phyloP scores from a whole-genome alignment of 2,329 filamentous ascomycete species.

The Fusarium globosum region DNA sequence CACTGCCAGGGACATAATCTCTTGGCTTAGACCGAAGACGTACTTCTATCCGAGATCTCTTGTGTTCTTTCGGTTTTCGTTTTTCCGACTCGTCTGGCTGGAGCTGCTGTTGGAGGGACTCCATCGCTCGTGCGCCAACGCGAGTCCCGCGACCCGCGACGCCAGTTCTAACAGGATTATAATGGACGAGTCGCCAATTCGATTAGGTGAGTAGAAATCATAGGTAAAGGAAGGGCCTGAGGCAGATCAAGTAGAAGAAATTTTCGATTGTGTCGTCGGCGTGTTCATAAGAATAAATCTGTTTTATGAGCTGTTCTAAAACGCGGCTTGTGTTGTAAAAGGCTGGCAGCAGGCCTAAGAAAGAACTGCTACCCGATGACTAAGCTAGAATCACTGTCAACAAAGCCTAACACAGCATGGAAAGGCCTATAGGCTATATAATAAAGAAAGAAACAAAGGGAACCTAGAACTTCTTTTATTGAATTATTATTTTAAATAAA shows the following conservation, averaged over 20 bases:
- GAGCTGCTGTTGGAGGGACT: slow-evolving; percentile 15
- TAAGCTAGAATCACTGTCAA: not conserved
- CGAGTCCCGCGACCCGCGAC: slow-evolving; percentile 19
- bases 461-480: too few relatives aligned
- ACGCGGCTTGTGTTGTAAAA: not conserved
- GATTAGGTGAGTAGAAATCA: not conserved
- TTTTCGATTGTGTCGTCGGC: not conserved
- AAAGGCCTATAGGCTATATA: not conserved
- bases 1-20: slow-evolving; percentile 58
- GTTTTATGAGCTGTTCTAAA: not conserved
- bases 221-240: not conserved
- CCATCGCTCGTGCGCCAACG: slow-evolving; percentile 35
- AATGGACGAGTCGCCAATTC: not conserved
- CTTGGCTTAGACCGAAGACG: slow-evolving; percentile 30
- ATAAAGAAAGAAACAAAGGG: not conserved
- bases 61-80: slow-evolving; percentile 21
- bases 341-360: not conserved
- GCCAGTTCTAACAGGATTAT: not conserved
- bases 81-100: slow-evolving; percentile 15
- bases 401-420: not conserved
- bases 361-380: slow-evolving; percentile 1
- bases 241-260: too few relatives aligned
- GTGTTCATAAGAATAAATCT: not conserved
- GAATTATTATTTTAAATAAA: not conserved
- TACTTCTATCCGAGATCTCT: slow-evolving; percentile 32